Conservation (phyloP, 2,329 filamentous ascomycete genomes). For the Penicillium sp. region DNA sequence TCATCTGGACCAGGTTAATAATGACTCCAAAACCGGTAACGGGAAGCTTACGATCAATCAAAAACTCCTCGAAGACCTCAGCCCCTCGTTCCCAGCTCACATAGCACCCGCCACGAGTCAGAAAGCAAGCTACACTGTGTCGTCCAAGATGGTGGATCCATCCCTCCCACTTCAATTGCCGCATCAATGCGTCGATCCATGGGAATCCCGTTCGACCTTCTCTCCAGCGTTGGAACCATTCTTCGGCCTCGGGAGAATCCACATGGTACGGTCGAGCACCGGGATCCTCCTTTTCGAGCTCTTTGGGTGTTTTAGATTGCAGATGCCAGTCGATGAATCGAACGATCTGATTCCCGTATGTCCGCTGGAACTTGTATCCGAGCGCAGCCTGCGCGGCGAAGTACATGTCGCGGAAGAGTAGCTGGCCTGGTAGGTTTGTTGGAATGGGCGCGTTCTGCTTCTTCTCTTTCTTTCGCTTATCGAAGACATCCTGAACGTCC, state of each 20-base stretch:
- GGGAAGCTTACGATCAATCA: slow-evolving; percentile 58
- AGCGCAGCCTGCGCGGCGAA: slow-evolving; percentile 72
- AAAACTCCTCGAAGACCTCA: slow-evolving; percentile 73
- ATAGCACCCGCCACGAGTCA: slow-evolving; percentile 77
- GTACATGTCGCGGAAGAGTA: slow-evolving; percentile 81
- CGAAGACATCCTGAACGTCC: slow-evolving; percentile 62
- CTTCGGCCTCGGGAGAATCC: slow-evolving; percentile 61
- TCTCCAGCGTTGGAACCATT: slow-evolving; percentile 68
- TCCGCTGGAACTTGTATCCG: slow-evolving; percentile 63
- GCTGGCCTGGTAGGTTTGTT: slow-evolving; percentile 67
- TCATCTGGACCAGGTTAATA: slow-evolving; percentile 16
- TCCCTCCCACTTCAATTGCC: slow-evolving; percentile 67
- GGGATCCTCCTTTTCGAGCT: slow-evolving; percentile 39
- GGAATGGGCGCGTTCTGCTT: slow-evolving; percentile 59
- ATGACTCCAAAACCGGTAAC: background rate
- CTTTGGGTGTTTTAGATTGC: slow-evolving; percentile 54
- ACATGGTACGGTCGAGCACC: slow-evolving; percentile 62
- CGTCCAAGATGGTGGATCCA: slow-evolving; percentile 80
- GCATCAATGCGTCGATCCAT: slow-evolving; percentile 79
- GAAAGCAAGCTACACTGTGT: slow-evolving; percentile 75
- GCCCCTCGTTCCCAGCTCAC: slow-evolving; percentile 76
- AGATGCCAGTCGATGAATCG: slow-evolving; percentile 80
- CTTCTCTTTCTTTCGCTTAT: slow-evolving; percentile 55
- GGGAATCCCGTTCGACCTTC: slow-evolving; percentile 70
- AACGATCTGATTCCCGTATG: slow-evolving; percentile 62